Base-by-base conservation (phyloP, 2,329 filamentous ascomycete genomes). In the Fusarium annulatum region DNA sequence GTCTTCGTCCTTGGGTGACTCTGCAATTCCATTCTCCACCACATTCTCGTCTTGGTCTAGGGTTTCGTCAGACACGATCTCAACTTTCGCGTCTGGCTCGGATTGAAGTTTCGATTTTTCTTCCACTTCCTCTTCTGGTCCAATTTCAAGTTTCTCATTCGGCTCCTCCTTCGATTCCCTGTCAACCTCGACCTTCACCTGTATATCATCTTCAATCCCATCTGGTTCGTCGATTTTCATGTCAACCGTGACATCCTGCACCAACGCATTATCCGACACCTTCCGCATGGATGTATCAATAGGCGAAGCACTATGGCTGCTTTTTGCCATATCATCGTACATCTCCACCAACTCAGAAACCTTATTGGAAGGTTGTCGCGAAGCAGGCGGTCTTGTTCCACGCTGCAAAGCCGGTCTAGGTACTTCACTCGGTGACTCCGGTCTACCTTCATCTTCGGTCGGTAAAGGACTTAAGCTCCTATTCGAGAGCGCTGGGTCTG, bases 331-430 rank as follows among this genome's bases (percentile, higher is more conserved):
- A 7, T 83, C 85, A 66, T 90, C 86, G 55, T 84, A 88, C 80
- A 86, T 84, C 28, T 83, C 83, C 38, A 88, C 87, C 30, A 89
- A 79, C 53, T 85, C 84, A 61, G 86, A 85, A 5, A 89, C 86
- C 69, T 86, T 88, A 12, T 85, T 86, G 0, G 76, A 72, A 9
- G 72, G 51, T 58, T 84, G 78, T 41, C 76, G 71, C 7, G 62
- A 65, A n/a, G 63, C 39, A 26, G 70, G 55, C 9, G 65, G 51
- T n/a, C 62, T 64, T 10, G 59, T 68, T 23, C 52, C 57, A 7
- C 55, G 56, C 15, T 63, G 70, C 14, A 76, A 55, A 19, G 76
- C 74, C n/a, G 66, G 73, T 21, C 51, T 60, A 12, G 76, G 73
- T 11, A 51, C 52, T 21, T 57, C 60, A 16, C 75, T 73, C 7